Base-by-base conservation (phyloP, 2,329 filamentous ascomycete species). In the Calonectria pauciramosa region DNA sequence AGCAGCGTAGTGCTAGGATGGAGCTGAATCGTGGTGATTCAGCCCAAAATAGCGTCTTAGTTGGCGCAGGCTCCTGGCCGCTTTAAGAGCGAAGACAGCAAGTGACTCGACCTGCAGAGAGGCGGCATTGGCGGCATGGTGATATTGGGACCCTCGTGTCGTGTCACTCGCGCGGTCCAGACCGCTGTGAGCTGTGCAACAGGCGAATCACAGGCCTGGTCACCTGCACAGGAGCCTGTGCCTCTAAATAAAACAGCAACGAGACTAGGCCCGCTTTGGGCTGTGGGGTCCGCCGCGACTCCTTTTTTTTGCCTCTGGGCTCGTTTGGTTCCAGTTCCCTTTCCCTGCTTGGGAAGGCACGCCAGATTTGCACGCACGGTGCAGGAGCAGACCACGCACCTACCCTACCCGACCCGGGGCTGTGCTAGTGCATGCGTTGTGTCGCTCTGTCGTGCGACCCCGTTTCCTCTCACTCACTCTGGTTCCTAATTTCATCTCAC, bases 401-500 rank as follows among this genome's bases (percentile, higher is more conserved):
- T 49, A 65, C 60, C 44, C 70, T 51, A 47, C 30, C 51, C 56
- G 34, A 63, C 44, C 49, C 47, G 70, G 71, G 71, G 71, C 71
- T 73, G 71, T 73, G 71, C 71, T 49, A 66, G 65, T 59, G 66
- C 41, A 36, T 34, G 44, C 34, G 56, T 30, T 47, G 65, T 51
- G 68, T 65, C 67, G 56, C 47, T 41, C 34, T 60, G 71, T 73
- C 71, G 71, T 73, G 49, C 71, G 67, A 70, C 67, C 66, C 67
- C 59, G 66, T 73, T 73, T 73, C 51, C 66, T 47, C 44, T 66
- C 60, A 52, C 63, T 59, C 69, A 41, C 59, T 63, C 59, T 68
- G 49, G 38, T 69, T 69, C 65, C 51, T 59, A 70, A 73, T 66
- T 70, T 70, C 71, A 69, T 38, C 59, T 66, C 66, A n/a, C 66